phyloP scores from a whole-genome alignment of 352 stramenopile genomes.

The Globisporangium cederbergense region DNA sequence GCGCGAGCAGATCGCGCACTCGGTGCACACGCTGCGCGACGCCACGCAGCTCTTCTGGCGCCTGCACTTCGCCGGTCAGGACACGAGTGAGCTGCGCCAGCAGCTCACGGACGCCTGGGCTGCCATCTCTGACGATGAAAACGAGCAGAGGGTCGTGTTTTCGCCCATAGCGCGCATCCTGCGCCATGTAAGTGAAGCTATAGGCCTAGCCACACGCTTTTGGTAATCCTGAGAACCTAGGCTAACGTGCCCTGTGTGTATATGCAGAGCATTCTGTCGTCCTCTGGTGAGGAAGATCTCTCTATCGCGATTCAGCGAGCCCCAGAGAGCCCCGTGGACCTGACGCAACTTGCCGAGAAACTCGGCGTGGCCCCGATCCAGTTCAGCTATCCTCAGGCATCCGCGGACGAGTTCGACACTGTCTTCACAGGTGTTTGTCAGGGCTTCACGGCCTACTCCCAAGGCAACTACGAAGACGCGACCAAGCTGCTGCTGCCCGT shows the following conservation, averaged over 20 bases:
- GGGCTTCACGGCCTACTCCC: constrained; percentile 64
- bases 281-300: constrained; percentile 27
- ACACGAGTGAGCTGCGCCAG: constrained; percentile 48
- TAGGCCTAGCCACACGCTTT: background rate
- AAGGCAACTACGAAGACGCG: constrained; percentile 58
- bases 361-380: constrained; percentile 44
- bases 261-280: constrained; percentile 58
- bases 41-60: constrained; percentile 84
- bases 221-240: background rate
- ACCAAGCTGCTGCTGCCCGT: constrained; percentile 50
- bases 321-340: constrained; percentile 33
- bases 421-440: constrained; percentile 58
- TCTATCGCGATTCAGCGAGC: constrained; percentile 19
- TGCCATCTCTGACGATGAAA: constrained; percentile 25
- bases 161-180: constrained; percentile 49
- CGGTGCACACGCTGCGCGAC: constrained; percentile 57
- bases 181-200: constrained; percentile 43
- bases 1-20: constrained; percentile 41
- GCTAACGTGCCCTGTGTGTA: background rate
- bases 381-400: constrained; percentile 49
- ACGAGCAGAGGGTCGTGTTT: constrained; percentile 30
- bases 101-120: constrained; percentile 58
- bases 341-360: constrained; percentile 32
- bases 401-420: constrained; percentile 33
- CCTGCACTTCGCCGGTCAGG: constrained; percentile 69